phyloP scores from a whole-genome alignment of 805 yeast genomes.

The Ogataea chonburiensis region DNA sequence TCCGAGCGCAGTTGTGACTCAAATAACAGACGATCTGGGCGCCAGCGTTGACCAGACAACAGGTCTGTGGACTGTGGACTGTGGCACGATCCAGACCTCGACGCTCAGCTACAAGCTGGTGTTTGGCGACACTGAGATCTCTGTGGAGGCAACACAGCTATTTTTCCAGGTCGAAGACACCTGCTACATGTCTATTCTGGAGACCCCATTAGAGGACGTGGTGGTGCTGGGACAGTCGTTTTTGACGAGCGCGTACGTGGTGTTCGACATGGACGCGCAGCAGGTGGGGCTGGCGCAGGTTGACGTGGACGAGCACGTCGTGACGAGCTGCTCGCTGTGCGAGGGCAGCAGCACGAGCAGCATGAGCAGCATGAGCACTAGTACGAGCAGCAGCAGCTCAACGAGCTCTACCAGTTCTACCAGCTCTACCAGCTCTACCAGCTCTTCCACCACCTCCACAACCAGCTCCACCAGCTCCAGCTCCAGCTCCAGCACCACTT shows the following conservation, averaged over 20 bases:
- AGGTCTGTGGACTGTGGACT: conserved; percentile 26
- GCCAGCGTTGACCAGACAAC: conserved; percentile 17
- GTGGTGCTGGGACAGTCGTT: conserved; percentile 64
- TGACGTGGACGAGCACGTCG: conserved; percentile 19
- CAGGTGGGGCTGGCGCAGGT: conserved; percentile 59
- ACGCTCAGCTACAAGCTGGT: conserved; percentile 13
- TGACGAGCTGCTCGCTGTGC: conserved; percentile 16
- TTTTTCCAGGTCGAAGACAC: conserved; percentile 14
- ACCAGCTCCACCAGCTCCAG: conserved; percentile 4
- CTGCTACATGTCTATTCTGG: conserved; percentile 24
- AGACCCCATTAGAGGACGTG: conserved; percentile 18
- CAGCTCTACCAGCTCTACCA: conserved; percentile 4
- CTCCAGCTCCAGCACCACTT: conserved; percentile 2
- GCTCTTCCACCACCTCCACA: neutral
- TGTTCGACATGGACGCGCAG: conserved; percentile 58
- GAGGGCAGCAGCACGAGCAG: conserved; percentile 2
- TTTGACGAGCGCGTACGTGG: conserved; percentile 61
- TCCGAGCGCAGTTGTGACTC: conserved; percentile 35
- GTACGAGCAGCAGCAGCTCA: conserved; percentile 12
- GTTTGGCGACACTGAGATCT: conserved; percentile 23
- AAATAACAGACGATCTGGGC: conserved; percentile 15
- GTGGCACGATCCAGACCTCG: conserved; percentile 19
- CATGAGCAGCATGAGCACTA: conserved; percentile 1
- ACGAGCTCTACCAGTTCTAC: conserved; percentile 5
- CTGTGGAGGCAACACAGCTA: conserved; percentile 23